These are phyloP conservation scores for Sordariomycetes sp. DNA, from an alignment of 2,329 filamentous ascomycete species.

Conservation along the genomic window DNA sequence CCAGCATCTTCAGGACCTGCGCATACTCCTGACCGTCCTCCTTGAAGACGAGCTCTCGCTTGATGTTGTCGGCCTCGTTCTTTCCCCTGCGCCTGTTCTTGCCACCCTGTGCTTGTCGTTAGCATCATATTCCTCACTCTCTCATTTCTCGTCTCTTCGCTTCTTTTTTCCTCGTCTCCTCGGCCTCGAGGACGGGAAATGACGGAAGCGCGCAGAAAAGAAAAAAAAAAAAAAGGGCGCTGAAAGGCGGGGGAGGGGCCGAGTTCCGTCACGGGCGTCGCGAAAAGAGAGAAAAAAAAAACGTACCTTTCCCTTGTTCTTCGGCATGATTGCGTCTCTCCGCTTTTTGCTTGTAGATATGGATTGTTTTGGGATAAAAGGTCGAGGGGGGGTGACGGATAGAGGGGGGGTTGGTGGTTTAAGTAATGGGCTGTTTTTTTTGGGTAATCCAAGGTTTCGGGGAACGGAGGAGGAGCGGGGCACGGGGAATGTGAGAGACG, in stretches of 20 bases:
- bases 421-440: not conserved
- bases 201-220: not conserved
- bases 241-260: constrained; percentile 3
- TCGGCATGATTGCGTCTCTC: constrained; percentile 57
- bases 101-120: constrained; percentile 54
- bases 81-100: constrained; percentile 98
- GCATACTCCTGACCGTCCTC: constrained; percentile 66
- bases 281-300: constrained; percentile 27
- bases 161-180: not conserved
- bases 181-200: not conserved
- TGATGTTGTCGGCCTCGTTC: constrained; percentile 99
- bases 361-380: not conserved
- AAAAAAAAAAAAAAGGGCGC: too few species aligned
- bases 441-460: not conserved
- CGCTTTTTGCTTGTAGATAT: not conserved
- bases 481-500: not conserved
- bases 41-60: constrained; percentile 97
- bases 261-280: not conserved
- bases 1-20: constrained; percentile 67
- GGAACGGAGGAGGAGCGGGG: not conserved
- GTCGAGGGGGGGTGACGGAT: not conserved
- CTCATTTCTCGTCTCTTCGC: constrained; percentile 13
- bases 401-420: not conserved
- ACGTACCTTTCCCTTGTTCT: constrained; percentile 98
- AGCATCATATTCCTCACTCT: not conserved